These are phyloP conservation scores for Vanrija sp. DNA, from an alignment of 1,284 basidiomycete species.

Conservation along the genomic window DNA sequence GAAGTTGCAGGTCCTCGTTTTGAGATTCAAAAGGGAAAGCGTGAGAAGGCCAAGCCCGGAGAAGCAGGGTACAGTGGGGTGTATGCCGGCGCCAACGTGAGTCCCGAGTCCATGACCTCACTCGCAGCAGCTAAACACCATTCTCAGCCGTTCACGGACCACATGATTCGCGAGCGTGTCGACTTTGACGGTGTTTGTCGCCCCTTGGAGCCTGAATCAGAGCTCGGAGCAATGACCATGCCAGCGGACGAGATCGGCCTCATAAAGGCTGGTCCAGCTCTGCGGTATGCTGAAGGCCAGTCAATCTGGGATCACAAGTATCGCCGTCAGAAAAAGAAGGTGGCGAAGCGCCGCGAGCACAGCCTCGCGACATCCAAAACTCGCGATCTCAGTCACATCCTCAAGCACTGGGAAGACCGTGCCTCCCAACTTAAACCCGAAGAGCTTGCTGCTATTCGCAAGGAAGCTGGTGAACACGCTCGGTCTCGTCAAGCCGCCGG, in stretches of 20 bases:
- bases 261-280: slow-evolving; percentile 52
- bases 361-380: slow-evolving; percentile 38
- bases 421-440: too few species aligned
- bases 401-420: not conserved
- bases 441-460: too few species aligned
- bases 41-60: slow-evolving; percentile 39
- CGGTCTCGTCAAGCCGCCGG: too few species aligned
- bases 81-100: slow-evolving; percentile 57
- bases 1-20: slow-evolving; percentile 57
- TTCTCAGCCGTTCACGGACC: slow-evolving; percentile 44
- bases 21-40: slow-evolving; percentile 18
- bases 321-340: slow-evolving; percentile 27
- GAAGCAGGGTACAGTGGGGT: slow-evolving; percentile 64
- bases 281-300: slow-evolving; percentile 48
- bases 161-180: slow-evolving; percentile 84
- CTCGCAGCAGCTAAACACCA: slow-evolving; percentile 1
- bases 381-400: slow-evolving; percentile 22
- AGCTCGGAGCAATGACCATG: slow-evolving; percentile 64
- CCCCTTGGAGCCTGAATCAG: slow-evolving; percentile 66
- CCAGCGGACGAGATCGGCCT: slow-evolving; percentile 57
- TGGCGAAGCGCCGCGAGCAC: slow-evolving; percentile 39
- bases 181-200: slow-evolving; percentile 71
- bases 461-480: too few species aligned
- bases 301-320: slow-evolving; percentile 47
- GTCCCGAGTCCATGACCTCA: slow-evolving; percentile 21